Base-by-base conservation (phyloP, 768 basidiomycete genomes). In the Lentinula edodes region DNA sequence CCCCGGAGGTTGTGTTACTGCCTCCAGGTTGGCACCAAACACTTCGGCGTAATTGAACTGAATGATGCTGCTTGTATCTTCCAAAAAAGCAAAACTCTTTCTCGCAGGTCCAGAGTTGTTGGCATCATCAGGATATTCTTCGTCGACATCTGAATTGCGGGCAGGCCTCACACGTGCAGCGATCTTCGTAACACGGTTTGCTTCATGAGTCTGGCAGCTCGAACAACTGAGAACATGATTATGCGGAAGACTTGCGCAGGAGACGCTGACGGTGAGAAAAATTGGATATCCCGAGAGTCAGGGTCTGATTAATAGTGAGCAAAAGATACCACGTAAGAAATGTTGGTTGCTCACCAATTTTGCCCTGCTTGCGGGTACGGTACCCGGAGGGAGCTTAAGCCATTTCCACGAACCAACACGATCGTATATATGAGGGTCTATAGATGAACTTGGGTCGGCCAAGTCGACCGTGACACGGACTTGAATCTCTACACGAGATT, bases 401-500 rank as follows among this genome's bases (percentile, higher is more conserved):
- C 90, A 93, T 70, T 89, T 91, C 91, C 93, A 96, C 5, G 87
- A 89, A n/a, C 91, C 93, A 15, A 96, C 83, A 42, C 86, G 83
- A 66, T 91, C 87, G 66, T 92, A 92, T 65, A 83, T 85, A 68
- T 73, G 72, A 6, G 83, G 82, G 64, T 90, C 84, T 7, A 79
- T 78, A 1, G 83, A 80, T 5, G 87, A 83, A 66, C 80, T 86
- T 23, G 86, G 78, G 66, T 89, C 84, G 5, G 89, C 89, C 53
- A 93, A 78, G 69, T 93, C 90, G 42, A 96, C 78, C 3, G 88
- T 84, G 43, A 95, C 84, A 69, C 93, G 87, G 53, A 96, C 87
- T 78, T 96, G 94, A 2, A 94, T 96, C 72, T 96, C 94, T n/a
- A 96, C 94, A 38, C 94, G 85, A 51, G 91, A 93, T 74, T 96